Evolutionary conservation across 2,329 filamentous ascomycete species (phyloP), one percentile per base, ranked within the genome.

Genomic region (Phialocephala subalpina): DNA sequence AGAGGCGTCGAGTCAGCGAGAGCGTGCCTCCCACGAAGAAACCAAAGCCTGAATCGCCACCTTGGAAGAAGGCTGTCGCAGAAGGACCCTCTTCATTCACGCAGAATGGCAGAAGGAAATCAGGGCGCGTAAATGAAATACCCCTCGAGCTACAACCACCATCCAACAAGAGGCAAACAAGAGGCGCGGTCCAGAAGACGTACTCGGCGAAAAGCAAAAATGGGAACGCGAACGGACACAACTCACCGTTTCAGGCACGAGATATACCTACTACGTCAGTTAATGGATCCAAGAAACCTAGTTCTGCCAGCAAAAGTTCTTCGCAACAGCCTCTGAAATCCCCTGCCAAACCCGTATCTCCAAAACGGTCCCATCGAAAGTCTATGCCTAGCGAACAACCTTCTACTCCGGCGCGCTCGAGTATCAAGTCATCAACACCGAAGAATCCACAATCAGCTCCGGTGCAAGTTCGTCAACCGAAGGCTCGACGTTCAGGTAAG

Each of bases 71-170:
- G 75, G 86, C 92, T 69, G 86, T 86, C 66, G 93, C 92, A 47
- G 92, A 97, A 33, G 96, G 96, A 0, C 96, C 96, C 25, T 96
- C 95, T 3, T 91, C 92, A 0, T 94, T 97, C 77, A 86, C 91
- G 55, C 87, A 85, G 80, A 92, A 85, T 86, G 93, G 92, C 58
- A 85, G 85, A 69, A 85, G 89, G 67, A 90, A 89, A 74, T 91
- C 89, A 25, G 87, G 87, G 47, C 85, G 89, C 67, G 87, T 88
- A 73, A 90, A 91, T 74, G 69, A 70, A 33, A 74, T 88, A 16
- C 86, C 86, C 20, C 67, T 85, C 35, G 86, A 89, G 67, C 72
- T 86, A 49, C 83, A 84, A 67, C 80, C 82, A 18, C 80, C 77
- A 55, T 80, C 80, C 45, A 81, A 82, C 60, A 87, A 84, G 71